Conservation (phyloP, 2,329 filamentous ascomycete species). For the Cladosporium austrohemisphaericum region DNA sequence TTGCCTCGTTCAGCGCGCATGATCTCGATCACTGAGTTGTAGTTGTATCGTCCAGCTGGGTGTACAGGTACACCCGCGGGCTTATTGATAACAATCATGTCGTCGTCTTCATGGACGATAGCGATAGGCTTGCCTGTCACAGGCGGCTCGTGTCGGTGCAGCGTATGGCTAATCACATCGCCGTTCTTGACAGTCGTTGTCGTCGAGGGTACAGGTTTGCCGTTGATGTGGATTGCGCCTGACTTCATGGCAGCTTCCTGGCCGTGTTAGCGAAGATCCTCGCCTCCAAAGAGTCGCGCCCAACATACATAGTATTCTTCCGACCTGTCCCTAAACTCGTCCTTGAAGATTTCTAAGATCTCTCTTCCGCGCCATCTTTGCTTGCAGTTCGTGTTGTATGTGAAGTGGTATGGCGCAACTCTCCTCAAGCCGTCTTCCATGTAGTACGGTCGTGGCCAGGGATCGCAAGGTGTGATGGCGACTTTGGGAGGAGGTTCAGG, state of each 20-base stretch:
- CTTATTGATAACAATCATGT: constrained; percentile 96
- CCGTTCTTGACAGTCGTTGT: constrained; percentile 78
- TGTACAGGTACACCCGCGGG: constrained; percentile 93
- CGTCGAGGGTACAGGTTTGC: constrained; percentile 61
- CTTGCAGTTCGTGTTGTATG: constrained; percentile 94
- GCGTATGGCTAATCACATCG: constrained; percentile 84
- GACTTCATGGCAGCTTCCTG: constrained; percentile 71
- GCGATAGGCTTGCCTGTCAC: constrained; percentile 76
- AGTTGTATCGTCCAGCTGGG: constrained; percentile 90
- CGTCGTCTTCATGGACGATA: constrained; percentile 85
- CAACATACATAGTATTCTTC: constrained; percentile 74
- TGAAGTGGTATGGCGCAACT: constrained; percentile 83
- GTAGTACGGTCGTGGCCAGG: constrained; percentile 70
- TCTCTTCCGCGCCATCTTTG: constrained; percentile 81
- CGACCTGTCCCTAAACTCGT: constrained; percentile 87
- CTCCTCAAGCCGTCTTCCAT: constrained; percentile 79
- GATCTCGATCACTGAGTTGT: constrained; percentile 91
- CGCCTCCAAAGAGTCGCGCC: background rate
- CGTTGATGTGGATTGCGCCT: constrained; percentile 77
- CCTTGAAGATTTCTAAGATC: constrained; percentile 81
- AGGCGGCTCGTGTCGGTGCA: constrained; percentile 93
- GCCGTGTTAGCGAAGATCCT: constrained; percentile 26
- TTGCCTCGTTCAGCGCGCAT: constrained; percentile 70
- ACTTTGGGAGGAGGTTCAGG: constrained; percentile 43
- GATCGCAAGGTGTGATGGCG: constrained; percentile 52